Base-by-base conservation (phyloP, 768 basidiomycete genomes). In the Cystofilobasidium bisporidii region DNA sequence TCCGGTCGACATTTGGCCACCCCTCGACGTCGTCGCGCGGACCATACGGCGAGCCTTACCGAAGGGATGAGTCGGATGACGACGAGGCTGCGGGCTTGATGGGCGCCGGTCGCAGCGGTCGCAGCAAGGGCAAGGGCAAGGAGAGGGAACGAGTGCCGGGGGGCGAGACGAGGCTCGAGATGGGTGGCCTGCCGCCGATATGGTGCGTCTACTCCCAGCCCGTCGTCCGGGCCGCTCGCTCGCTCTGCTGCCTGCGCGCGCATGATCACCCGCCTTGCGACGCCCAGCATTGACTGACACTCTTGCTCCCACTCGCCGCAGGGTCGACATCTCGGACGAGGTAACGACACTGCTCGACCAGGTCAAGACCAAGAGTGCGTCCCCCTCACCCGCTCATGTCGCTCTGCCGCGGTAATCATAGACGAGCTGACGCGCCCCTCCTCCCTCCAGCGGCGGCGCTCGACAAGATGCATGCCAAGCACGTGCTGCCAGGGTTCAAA, bases 401-500 rank as follows among this genome's bases (percentile, higher is more conserved):
- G n/a, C n/a, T n/a, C n/a, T n/a, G n/a, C n/a, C n/a, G n/a, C n/a
- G n/a, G n/a, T n/a, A n/a, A 30, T 20, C 53, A 61, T 33, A 64
- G 28, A 53, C 30, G 15, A 60, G 30, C 33, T 36, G 18, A 24
- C 15, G 30, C 20, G 26, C 22, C 40, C 3, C 45, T 6, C 36
- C 36, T 20, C 18, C 36, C 38, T 36, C 71, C 77, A 98, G 96
- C 98, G 74, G 78, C 81, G n/a, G 79, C 83, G 10, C 85, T 99
- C 47, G 96, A 98, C 77, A 96, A 89, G 76, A 84, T 99, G 6
- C 94, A 99, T 72, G 89, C 94, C 71, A 96, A 89, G 76, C 93
- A 96, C 77, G 87, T 87, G 66, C 83, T 99, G 9, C 96, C 96
- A 71, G 94, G 93, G 0, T 99, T 99, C 76, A 84, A 91, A 75